These are phyloP conservation scores for Solanum paucissectum DNA, from an alignment of 257 asterid species.

Conservation along the genomic window DNA sequence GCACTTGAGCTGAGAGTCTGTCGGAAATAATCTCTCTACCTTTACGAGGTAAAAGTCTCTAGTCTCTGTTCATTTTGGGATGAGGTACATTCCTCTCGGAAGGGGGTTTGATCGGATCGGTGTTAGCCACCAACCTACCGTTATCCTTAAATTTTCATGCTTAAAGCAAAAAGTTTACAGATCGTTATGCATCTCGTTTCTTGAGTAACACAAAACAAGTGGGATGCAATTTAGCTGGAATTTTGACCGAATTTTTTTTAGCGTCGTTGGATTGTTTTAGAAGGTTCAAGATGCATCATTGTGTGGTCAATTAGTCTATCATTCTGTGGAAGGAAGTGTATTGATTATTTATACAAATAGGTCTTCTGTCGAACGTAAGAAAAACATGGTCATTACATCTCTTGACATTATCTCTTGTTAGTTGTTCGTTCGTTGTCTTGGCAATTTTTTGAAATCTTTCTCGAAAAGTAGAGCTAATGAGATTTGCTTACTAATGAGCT, in stretches of 20 bases:
- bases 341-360: not conserved
- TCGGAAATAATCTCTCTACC: not conserved
- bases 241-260: not conserved
- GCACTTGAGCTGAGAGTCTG: not conserved
- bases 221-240: not conserved
- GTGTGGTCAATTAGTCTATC: not conserved
- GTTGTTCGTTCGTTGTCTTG: not conserved
- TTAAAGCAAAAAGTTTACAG: not conserved
- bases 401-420: not conserved
- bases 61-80: not conserved
- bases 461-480: not conserved
- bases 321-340: not conserved
- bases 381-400: not conserved
- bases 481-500: not conserved
- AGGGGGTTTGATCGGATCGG: not conserved
- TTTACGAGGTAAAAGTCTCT: not conserved
- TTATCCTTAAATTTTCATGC: not conserved
- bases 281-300: not conserved
- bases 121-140: not conserved
- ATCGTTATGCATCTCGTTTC: not conserved
- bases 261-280: not conserved
- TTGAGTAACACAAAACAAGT: not conserved
- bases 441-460: not conserved
- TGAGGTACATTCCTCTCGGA: not conserved
- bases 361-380: not conserved